Conservation (phyloP, 2,329 filamentous ascomycete species). For the Dactylellina drechsleri region DNA sequence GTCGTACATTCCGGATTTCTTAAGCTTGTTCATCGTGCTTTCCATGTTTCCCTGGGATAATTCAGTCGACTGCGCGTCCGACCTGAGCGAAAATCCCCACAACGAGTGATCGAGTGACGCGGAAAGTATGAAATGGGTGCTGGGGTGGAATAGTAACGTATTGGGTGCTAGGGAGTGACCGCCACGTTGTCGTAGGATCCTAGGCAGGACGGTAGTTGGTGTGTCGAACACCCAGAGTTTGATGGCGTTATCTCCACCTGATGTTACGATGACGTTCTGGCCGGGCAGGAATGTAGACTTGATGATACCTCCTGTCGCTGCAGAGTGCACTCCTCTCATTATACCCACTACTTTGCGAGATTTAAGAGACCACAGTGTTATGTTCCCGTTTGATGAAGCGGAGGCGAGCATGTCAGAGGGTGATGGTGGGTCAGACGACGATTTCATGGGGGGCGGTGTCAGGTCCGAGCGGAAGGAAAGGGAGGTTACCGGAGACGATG, state of each 20-base stretch:
- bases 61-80: slow-evolving; percentile 92
- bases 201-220: slow-evolving; percentile 85
- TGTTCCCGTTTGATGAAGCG: slow-evolving; percentile 79
- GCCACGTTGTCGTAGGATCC: slow-evolving; percentile 83
- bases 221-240: slow-evolving; percentile 75
- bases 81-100: slow-evolving; percentile 95
- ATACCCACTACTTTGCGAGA: slow-evolving; percentile 85
- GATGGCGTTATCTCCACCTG: slow-evolving; percentile 89
- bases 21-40: slow-evolving; percentile 74
- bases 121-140: slow-evolving; percentile 75
- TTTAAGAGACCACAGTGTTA: slow-evolving; percentile 97
- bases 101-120: slow-evolving; percentile 88
- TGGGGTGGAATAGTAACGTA: slow-evolving; percentile 83
- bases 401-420: slow-evolving; percentile 79
- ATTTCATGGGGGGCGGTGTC: slow-evolving; percentile 42
- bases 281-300: slow-evolving; percentile 88
- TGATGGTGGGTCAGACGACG: slow-evolving; percentile 39
- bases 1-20: slow-evolving; percentile 77
- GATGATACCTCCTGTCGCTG: slow-evolving; percentile 81
- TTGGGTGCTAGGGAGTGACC: slow-evolving; percentile 90
- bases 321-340: slow-evolving; percentile 86
- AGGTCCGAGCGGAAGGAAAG: slow-evolving; percentile 88
- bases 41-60: slow-evolving; percentile 77
- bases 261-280: slow-evolving; percentile 88
- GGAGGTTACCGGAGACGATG: slow-evolving; percentile 69